These are phyloP conservation scores for Pyricularia grisea DNA, from an alignment of 2,329 filamentous ascomycete species.

Conservation along the genomic window DNA sequence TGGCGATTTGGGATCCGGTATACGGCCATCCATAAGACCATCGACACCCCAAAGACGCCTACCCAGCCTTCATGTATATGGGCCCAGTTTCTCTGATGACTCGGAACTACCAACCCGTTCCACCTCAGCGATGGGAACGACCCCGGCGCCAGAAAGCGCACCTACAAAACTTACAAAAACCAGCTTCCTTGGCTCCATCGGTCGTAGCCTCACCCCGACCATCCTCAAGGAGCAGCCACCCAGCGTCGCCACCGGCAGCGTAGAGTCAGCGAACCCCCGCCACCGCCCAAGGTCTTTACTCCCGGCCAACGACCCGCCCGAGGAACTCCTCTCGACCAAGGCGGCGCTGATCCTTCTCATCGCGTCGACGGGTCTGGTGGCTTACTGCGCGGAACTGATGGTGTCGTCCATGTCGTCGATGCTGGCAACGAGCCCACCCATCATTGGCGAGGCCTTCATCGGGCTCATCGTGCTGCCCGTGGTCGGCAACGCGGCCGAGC, in stretches of 20 bases:
- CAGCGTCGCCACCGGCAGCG: background rate
- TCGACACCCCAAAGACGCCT: background rate
- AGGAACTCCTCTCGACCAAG: slow-evolving; percentile 37
- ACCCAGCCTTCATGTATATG: background rate
- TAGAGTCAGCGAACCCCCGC: background rate
- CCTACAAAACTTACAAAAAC: background rate
- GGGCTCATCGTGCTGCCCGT: slow-evolving; percentile 65
- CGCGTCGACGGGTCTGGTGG: slow-evolving; percentile 55
- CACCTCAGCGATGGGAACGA: background rate
- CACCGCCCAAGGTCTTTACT: background rate
- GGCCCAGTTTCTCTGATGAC: background rate
- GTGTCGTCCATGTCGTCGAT: slow-evolving; percentile 59
- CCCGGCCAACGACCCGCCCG: background rate
- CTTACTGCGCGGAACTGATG: slow-evolving; percentile 61
- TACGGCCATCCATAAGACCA: background rate
- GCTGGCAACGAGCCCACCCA: slow-evolving; percentile 25
- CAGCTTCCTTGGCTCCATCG: background rate
- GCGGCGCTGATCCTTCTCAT: slow-evolving; percentile 54
- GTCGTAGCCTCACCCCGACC: background rate
- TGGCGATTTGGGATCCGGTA: background rate
- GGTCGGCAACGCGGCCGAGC: slow-evolving; percentile 65
- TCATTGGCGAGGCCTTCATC: slow-evolving; percentile 56
- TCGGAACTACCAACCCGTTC: background rate
- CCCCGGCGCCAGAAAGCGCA: background rate
- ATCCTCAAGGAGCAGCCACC: background rate